phyloP scores from a whole-genome alignment of 805 yeast species.

The Candida namnaoensis region DNA sequence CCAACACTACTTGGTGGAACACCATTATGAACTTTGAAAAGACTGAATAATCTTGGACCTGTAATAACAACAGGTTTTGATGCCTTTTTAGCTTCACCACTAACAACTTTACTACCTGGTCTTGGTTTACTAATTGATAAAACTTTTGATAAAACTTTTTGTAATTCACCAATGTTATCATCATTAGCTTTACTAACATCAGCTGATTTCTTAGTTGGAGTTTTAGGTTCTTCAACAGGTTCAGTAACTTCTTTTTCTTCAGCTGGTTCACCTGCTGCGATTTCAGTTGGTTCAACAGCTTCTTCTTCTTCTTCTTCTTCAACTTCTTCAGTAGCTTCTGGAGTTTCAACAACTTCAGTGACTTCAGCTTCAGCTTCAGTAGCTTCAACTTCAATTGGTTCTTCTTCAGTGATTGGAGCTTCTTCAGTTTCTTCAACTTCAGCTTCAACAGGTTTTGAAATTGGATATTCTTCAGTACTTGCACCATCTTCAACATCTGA shows the following conservation, averaged over 20 bases:
- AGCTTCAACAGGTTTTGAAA: background rate
- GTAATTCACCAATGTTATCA: background rate
- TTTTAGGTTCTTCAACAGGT: background rate
- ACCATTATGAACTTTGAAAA: no score
- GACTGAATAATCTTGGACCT: background rate
- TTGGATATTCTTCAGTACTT: no score
- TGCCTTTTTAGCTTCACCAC: background rate
- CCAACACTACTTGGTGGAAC: background rate
- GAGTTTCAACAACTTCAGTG: background rate
- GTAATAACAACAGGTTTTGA: background rate
- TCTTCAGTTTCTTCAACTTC: no score
- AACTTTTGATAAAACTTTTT: background rate
- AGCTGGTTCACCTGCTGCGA: background rate
- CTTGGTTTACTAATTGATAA: background rate
- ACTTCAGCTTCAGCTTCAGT: background rate
- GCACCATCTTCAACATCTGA: background rate
- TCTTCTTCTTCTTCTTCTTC: background rate
- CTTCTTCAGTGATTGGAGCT: no score
- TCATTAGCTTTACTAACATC: background rate
- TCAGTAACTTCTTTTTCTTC: background rate
- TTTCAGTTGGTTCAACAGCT: background rate
- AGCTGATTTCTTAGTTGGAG: background rate
- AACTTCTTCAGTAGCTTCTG: background rate
- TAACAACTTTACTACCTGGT: background rate
- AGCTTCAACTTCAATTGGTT: no score